Evolutionary conservation across 202 grass and related monocot species (phyloP).

Genomic region (Carex arenaria): DNA sequence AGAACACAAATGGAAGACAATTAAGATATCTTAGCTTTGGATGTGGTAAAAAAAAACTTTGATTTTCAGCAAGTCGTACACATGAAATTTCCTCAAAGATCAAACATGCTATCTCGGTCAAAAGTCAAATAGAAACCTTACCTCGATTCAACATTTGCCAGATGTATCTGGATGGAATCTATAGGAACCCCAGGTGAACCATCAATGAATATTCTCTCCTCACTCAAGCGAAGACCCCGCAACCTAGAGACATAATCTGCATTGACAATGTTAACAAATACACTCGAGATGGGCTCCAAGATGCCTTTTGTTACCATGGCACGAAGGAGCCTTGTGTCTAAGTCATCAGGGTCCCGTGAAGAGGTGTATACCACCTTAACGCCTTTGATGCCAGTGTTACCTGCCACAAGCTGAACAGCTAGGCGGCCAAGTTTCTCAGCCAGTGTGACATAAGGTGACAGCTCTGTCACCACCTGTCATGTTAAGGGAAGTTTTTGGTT

Average conservation of each 20-base stretch:
- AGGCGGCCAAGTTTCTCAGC: constrained; percentile 73
- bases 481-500: not conserved
- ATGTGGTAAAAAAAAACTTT: not conserved
- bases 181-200: constrained; percentile 53
- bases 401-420: constrained; percentile 68
- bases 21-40: not conserved
- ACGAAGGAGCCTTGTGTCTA: constrained; percentile 64
- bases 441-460: constrained; percentile 56
- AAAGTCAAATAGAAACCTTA: not conserved
- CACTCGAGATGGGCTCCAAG: constrained; percentile 64
- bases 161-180: constrained; percentile 63
- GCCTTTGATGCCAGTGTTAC: constrained; percentile 48
- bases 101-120: not conserved
- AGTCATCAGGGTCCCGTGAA: constrained; percentile 54
- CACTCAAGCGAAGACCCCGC: constrained; percentile 48
- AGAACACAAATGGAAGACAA: not conserved
- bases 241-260: constrained; percentile 66
- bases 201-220: constrained; percentile 56
- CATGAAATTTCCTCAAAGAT: not conserved
- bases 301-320: constrained; percentile 70
- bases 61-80: not conserved
- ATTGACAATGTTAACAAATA: constrained; percentile 77
- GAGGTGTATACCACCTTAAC: constrained; percentile 68
- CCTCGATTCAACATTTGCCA: constrained; percentile 55
- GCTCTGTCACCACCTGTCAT: constrained; percentile 50